A percentile compares a stretch with the other conserved stretches of the same genome.
Conservation (phyloP, 1,284 basidiomycete species). For the Ceratobasidium sp. region DNA sequence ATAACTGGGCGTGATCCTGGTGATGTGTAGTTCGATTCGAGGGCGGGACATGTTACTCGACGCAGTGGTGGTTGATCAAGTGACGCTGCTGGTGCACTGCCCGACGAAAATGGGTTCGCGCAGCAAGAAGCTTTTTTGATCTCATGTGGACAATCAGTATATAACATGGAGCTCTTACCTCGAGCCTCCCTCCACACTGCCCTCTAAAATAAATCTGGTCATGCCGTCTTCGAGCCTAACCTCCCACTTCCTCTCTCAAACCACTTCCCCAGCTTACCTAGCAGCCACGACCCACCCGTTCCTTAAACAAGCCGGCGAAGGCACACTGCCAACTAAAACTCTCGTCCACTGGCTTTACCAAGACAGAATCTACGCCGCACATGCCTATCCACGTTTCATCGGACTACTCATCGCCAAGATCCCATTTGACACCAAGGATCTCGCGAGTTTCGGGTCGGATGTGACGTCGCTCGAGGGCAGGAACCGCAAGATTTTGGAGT, state of each 20-base stretch:
- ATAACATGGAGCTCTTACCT: background rate
- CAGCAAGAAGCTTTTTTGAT: constrained; percentile 35
- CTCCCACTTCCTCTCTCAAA: constrained; percentile 16
- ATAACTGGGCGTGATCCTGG: background rate
- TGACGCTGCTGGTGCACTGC: no score
- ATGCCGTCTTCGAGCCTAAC: constrained; percentile 35
- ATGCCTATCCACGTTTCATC: constrained; percentile 74
- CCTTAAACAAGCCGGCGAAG: constrained; percentile 66
- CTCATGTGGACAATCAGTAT: no score
- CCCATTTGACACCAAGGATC: constrained; percentile 57
- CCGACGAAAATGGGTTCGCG: constrained; percentile 8
- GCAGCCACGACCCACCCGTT: constrained; percentile 70
- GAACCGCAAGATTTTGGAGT: constrained; percentile 64
- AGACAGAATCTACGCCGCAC: constrained; percentile 77
- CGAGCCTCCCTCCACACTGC: background rate
- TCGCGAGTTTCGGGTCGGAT: constrained; percentile 51
- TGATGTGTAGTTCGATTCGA: background rate
- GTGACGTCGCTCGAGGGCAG: constrained; percentile 56
- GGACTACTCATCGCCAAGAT: constrained; percentile 68
- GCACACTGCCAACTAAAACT: constrained; percentile 62
- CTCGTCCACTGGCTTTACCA: constrained; percentile 74
- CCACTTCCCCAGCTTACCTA: constrained; percentile 55
- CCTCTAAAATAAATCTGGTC: background rate
- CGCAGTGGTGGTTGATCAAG: no score
- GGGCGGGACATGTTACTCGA: background rate